A percentile compares a stretch with the other conserved stretches of the same genome.
These are phyloP conservation scores for Kwoniella pini DNA, from an alignment of 768 basidiomycete species.

Conservation along the genomic window DNA sequence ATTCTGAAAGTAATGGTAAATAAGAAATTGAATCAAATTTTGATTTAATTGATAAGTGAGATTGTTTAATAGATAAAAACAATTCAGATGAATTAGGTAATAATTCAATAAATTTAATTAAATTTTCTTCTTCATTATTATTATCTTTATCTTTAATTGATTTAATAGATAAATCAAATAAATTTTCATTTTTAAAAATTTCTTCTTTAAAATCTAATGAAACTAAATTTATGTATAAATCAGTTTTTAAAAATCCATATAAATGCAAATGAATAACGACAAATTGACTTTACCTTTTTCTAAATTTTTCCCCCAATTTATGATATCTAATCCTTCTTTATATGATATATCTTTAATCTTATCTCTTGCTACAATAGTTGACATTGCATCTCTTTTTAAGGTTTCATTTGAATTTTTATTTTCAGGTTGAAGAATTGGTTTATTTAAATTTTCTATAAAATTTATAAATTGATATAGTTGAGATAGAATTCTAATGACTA, in stretches of 20 bases:
- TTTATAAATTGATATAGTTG: slow-evolving; percentile 23
- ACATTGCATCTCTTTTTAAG: slow-evolving; percentile 24
- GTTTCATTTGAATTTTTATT: slow-evolving; percentile 1
- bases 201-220: too few relatives aligned
- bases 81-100: slow-evolving; percentile 33
- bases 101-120: neutral
- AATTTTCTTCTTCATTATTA: too few relatives aligned
- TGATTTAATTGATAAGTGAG: neutral
- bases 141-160: neutral
- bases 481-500: slow-evolving; percentile 19
- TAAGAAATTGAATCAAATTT: slow-evolving; percentile 32
- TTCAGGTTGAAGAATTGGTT: slow-evolving; percentile 34
- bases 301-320: slow-evolving; percentile 33
- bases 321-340: slow-evolving; percentile 31
- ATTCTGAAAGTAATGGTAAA: slow-evolving; percentile 10
- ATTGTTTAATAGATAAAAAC: slow-evolving; percentile 17
- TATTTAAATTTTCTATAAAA: slow-evolving; percentile 27
- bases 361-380: slow-evolving; percentile 36
- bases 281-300: slow-evolving; percentile 10
- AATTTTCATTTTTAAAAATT: too few relatives aligned
- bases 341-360: slow-evolving; percentile 19
- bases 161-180: neutral
- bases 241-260: slow-evolving; percentile 3
- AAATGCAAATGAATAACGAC: neutral
- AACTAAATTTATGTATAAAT: too few relatives aligned